Evolutionary conservation across 2,329 filamentous ascomycete genomes (phyloP), one percentile per base, ranked within the genome.

Genomic region (Trichoderma koningiopsis): DNA sequence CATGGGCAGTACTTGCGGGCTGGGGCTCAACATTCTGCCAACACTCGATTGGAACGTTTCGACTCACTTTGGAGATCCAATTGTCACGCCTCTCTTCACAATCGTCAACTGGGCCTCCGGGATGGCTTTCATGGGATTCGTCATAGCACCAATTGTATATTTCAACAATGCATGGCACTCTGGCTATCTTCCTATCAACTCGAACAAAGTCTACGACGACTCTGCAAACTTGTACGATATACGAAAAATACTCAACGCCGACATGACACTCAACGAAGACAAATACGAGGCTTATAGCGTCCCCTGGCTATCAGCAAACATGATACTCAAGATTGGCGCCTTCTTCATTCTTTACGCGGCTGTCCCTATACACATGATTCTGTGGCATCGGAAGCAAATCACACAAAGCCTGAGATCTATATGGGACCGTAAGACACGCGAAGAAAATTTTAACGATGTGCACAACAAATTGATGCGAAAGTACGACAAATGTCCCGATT

Each of bases 161-260:
- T 86, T 85, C 70, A 79, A 78, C 0, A 84, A 84, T 27, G 79
- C 81, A 0, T 79, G 82, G 76, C 81, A 84, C 71, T 81, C 84
- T 0, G 83, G 85, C 3, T 88, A 87, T 69, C 75, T 89, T 19
- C 87, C 87, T 0, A 81, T 89, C 68, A 83, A 86, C 37, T 83
- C 83, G 13, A 84, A 85, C 27, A 80, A 83, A 57, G 83, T 83
- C 0, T 89, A 85, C 70, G 87, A 89, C 76, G 89, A 89, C 69
- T 86, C 83, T 0, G 86, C 84, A 13, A 73, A 74, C 1, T 59
- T 76, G 0, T 89, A 89, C 73, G 82, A 87, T 27, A 83, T 87
- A 16, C 79, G 77, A 13, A 81, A 82, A 2, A 86, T 89, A 27
- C 80, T 89, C 6, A 83, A 82, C 24, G 70, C 78, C 0, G 78